Conservation (phyloP, 805 yeast species). For the Metschnikowia cubensis region DNA sequence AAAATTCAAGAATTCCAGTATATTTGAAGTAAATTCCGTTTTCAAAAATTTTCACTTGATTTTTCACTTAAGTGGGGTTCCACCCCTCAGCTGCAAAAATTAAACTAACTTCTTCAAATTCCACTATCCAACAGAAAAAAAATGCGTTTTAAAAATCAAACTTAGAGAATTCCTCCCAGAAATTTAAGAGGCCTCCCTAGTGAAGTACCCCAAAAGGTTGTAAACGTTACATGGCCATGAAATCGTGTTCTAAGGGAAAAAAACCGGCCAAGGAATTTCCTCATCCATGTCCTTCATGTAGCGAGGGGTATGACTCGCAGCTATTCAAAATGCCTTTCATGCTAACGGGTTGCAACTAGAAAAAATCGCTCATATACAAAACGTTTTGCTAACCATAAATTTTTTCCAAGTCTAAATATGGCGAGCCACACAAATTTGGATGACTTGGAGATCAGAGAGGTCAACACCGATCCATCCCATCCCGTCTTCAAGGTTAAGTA, state of each 20-base stretch:
- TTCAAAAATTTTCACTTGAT: background rate
- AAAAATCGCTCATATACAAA: background rate
- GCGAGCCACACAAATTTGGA: slow-evolving; percentile 1
- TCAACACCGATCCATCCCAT: slow-evolving; percentile 25
- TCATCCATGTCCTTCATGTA: background rate
- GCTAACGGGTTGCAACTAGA: background rate
- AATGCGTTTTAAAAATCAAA: background rate
- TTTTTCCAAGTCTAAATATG: background rate
- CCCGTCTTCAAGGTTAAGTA: slow-evolving; percentile 34
- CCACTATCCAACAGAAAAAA: background rate
- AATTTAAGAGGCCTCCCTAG: too few species aligned
- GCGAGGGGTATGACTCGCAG: background rate
- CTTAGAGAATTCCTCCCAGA: too few species aligned
- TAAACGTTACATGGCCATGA: background rate
- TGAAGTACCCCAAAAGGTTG: background rate
- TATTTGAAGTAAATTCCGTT: background rate
- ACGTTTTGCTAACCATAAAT: background rate
- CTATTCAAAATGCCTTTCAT: background rate
- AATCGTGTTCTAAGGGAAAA: background rate
- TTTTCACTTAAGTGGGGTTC: background rate
- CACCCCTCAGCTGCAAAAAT: too few species aligned
- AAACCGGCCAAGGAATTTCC: background rate
- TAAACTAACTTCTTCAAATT: too few species aligned
- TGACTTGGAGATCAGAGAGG: slow-evolving; percentile 21
- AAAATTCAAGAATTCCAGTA: background rate